Percentiles rank a stretch among this genome's conserved stretches.
phyloP scores from a whole-genome alignment of 2,329 filamentous ascomycete species.

The Stagonosporopsis chrysanthemi region DNA sequence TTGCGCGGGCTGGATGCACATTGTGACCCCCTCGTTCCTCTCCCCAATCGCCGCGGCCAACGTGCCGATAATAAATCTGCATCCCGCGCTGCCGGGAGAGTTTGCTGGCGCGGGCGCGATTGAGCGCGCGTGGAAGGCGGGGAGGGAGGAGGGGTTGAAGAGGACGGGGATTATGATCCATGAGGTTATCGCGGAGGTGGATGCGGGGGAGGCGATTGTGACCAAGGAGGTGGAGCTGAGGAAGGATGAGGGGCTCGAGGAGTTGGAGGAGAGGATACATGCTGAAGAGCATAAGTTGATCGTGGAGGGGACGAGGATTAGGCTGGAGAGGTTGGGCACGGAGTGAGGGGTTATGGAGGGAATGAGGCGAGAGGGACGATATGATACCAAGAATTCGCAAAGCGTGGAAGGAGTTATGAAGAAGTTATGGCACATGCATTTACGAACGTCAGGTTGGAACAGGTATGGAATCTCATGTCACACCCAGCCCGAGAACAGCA shows the following conservation, averaged over 20 bases:
- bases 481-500: neutral
- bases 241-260: conserved; percentile 63
- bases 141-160: conserved; percentile 70
- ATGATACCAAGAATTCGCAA: neutral
- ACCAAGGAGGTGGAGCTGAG: conserved; percentile 71
- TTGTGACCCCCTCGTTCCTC: conserved; percentile 74
- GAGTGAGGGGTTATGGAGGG: neutral
- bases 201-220: conserved; percentile 78
- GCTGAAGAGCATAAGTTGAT: conserved; percentile 78
- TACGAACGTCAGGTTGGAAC: neutral
- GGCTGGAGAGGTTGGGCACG: conserved; percentile 47
- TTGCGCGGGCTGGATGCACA: conserved; percentile 86
- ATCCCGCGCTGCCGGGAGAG: conserved; percentile 75
- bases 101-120: conserved; percentile 83
- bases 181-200: conserved; percentile 78
- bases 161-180: conserved; percentile 88
- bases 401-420: neutral
- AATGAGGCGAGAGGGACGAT: neutral
- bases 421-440: too few relatives aligned
- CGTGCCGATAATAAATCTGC: conserved; percentile 80
- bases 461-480: neutral
- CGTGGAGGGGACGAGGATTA: conserved; percentile 71
- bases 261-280: conserved; percentile 77
- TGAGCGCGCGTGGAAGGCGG: conserved; percentile 77
- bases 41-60: conserved; percentile 68